Percentiles rank a stretch among this genome's conserved stretches.
phyloP scores from a whole-genome alignment of 116 monocot species.

The Zostera marina region DNA sequence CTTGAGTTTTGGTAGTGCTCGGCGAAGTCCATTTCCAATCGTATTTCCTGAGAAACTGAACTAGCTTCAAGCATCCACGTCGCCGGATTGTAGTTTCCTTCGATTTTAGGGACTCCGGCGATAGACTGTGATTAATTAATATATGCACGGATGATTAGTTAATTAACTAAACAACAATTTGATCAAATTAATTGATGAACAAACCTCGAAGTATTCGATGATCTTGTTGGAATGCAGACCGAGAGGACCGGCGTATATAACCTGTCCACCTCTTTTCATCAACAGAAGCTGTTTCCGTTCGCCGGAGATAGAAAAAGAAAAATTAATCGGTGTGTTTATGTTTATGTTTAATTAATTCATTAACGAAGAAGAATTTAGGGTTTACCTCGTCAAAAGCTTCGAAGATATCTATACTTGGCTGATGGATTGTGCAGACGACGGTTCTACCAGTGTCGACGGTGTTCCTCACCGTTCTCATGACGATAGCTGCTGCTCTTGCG shows the following conservation, averaged over 20 bases:
- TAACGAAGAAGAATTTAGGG: neutral
- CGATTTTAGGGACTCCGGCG: slow-evolving; percentile 57
- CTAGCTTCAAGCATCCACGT: slow-evolving; percentile 87
- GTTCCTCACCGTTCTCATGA: slow-evolving; percentile 46
- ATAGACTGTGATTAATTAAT: too few relatives aligned
- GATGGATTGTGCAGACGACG: slow-evolving; percentile 47
- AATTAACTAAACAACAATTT: too few relatives aligned
- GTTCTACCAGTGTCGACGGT: slow-evolving; percentile 50
- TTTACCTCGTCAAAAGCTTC: slow-evolving; percentile 48
- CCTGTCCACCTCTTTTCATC: slow-evolving; percentile 66
- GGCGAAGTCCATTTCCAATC: slow-evolving; percentile 43
- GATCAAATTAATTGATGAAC: neutral
- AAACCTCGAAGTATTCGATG: slow-evolving; percentile 66
- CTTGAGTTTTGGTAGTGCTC: slow-evolving; percentile 34
- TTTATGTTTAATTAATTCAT: too few relatives aligned
- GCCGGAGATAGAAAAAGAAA: too few relatives aligned
- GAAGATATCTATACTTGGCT: slow-evolving; percentile 55
- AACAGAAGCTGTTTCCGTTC: slow-evolving; percentile 42
- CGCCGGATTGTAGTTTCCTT: slow-evolving; percentile 56
- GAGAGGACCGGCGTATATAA: slow-evolving; percentile 54
- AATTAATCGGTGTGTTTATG: too few relatives aligned
- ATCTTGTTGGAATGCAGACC: slow-evolving; percentile 40
- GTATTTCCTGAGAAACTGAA: slow-evolving; percentile 30
- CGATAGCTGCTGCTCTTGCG: slow-evolving; percentile 40
- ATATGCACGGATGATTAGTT: too few relatives aligned